Percentiles rank a stretch among this genome's conserved stretches.
These are phyloP conservation scores for Saccharomyces cerevisiae DNA, from an alignment of 805 yeast genomes.

Conservation along the genomic window DNA sequence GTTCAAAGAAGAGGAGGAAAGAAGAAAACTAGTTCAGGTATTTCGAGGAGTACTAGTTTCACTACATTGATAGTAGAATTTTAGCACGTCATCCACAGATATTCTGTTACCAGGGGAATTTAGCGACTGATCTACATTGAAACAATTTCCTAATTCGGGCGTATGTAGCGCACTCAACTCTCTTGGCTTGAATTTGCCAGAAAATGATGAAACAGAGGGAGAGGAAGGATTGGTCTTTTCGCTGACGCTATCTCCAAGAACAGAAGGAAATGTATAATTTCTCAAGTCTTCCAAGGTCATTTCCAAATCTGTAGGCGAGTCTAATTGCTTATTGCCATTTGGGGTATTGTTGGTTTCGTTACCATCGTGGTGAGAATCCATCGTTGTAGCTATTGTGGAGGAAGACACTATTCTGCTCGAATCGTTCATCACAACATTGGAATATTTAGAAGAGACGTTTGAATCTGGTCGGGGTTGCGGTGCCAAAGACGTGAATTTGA, in stretches of 20 bases:
- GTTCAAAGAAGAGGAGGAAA: neutral
- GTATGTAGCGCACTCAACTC: conserved; percentile 5
- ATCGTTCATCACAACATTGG: neutral
- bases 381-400: conserved; percentile 27
- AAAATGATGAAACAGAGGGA: neutral
- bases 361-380: neutral
- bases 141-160: conserved; percentile 16
- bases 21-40: neutral
- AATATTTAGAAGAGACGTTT: neutral
- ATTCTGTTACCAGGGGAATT: conserved; percentile 17
- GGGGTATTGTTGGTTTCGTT: neutral
- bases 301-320: neutral
- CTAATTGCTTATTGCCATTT: neutral
- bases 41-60: conserved; percentile 15
- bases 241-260: neutral
- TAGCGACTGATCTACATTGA: neutral
- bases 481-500: neutral
- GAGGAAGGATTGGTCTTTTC: neutral
- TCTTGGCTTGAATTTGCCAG: neutral
- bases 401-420: conserved; percentile 19
- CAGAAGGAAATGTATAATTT: neutral
- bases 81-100: conserved; percentile 26
- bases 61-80: conserved; percentile 23
- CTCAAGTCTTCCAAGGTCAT: conserved; percentile 3
- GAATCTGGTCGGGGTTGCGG: neutral